Conservation (phyloP, 225 moss, liverwort and hornwort species). For the Marchantia polymorpha region DNA sequence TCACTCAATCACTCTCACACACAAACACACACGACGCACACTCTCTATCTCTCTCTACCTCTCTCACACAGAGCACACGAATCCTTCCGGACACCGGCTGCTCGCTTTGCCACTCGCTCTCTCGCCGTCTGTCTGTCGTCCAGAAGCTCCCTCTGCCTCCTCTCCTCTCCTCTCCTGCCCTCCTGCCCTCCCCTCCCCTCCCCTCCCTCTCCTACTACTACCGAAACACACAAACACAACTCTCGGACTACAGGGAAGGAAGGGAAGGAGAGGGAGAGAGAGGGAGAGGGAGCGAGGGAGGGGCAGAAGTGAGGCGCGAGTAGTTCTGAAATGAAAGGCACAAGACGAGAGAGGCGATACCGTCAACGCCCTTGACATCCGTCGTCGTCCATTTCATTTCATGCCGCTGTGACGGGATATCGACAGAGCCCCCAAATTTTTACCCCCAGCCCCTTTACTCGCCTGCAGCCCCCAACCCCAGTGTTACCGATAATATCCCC, state of each 20-base stretch:
- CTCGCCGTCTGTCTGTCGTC: neutral
- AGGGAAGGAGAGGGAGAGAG: neutral
- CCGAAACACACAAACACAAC: neutral
- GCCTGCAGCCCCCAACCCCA: neutral
- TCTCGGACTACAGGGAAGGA: neutral
- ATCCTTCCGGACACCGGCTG: neutral
- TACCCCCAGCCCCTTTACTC: neutral
- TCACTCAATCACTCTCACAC: neutral
- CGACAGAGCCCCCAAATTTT: neutral
- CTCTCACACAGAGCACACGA: neutral
- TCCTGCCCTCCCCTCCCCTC: neutral
- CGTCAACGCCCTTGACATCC: constrained; percentile 4
- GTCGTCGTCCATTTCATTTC: constrained; percentile 6
- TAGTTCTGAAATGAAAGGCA: constrained; percentile 3
- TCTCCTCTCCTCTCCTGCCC: neutral
- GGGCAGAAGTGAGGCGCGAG: neutral
- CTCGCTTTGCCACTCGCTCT: neutral
- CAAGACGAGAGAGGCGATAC: neutral
- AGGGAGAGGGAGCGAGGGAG: neutral
- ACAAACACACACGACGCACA: neutral
- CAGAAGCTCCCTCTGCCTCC: neutral
- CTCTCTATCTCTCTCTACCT: no score
- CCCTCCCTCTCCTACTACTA: neutral
- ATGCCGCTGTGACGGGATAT: constrained; percentile 20
- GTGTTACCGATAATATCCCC: neutral